Evolutionary conservation across 768 basidiomycete genomes (phyloP).

Genomic region (Rhodocollybia butyracea): DNA sequence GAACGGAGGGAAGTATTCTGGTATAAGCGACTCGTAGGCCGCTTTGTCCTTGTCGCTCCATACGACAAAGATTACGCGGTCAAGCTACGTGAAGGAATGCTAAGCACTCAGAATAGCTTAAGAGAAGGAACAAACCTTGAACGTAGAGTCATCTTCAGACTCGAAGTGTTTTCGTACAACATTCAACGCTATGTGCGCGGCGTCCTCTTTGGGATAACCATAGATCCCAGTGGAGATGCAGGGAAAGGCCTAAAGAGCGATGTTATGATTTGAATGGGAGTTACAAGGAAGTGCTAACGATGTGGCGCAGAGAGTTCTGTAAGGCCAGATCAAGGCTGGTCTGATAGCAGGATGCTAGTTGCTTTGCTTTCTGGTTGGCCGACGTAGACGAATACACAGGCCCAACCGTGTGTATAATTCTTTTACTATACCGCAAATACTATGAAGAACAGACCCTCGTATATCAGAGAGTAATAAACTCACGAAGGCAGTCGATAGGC

Average conservation of each 20-base stretch:
- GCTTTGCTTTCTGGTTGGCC: slow-evolving; percentile 41
- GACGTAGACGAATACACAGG: slow-evolving; percentile 54
- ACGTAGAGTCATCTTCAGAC: slow-evolving; percentile 44
- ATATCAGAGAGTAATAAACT: slow-evolving; percentile 21
- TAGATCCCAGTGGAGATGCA: slow-evolving; percentile 80
- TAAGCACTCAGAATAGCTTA: neutral
- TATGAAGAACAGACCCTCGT: neutral
- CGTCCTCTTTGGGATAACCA: slow-evolving; percentile 71
- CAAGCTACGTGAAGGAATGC: slow-evolving; percentile 39
- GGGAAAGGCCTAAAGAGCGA: slow-evolving; percentile 65
- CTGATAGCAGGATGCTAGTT: slow-evolving; percentile 68
- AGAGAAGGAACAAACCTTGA: slow-evolving; percentile 26
- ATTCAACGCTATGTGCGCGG: slow-evolving; percentile 66
- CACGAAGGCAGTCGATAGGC: slow-evolving; percentile 79
- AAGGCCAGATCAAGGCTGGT: slow-evolving; percentile 60
- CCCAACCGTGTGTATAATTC: slow-evolving; percentile 82
- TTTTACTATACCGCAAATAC: slow-evolving; percentile 43
- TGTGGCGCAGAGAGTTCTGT: slow-evolving; percentile 55
- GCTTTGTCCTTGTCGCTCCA: slow-evolving; percentile 62
- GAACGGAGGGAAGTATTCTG: slow-evolving; percentile 57
- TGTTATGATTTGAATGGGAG: neutral
- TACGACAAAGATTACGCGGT: slow-evolving; percentile 75
- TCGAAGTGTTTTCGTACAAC: slow-evolving; percentile 58
- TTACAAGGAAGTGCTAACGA: slow-evolving; percentile 41
- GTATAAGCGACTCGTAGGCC: slow-evolving; percentile 47